Evolutionary conservation across 257 asterid genomes (phyloP).

Genomic region (Solanum chmielewskii): DNA sequence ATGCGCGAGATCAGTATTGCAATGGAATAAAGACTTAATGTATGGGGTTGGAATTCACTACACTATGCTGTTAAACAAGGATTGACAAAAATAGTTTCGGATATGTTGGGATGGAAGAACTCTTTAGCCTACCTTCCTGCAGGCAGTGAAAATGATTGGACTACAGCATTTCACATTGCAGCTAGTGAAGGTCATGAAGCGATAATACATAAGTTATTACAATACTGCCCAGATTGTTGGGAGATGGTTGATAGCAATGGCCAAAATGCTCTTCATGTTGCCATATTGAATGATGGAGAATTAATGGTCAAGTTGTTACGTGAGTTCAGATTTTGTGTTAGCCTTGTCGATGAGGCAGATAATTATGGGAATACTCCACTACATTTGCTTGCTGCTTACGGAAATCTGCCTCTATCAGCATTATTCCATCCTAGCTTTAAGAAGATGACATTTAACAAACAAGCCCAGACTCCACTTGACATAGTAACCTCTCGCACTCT

Average conservation of each 20-base stretch:
- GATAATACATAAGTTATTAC: not conserved
- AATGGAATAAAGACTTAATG: not conserved
- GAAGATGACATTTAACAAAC: not conserved
- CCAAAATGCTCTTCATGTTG: not conserved
- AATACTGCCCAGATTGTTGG: not conserved
- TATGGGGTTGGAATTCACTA: not conserved
- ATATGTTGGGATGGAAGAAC: not conserved
- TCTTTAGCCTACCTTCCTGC: not conserved
- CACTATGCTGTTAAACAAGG: not conserved
- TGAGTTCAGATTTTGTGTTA: too few relatives aligned
- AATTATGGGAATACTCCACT: not conserved
- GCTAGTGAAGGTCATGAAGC: not conserved
- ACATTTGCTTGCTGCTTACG: not conserved
- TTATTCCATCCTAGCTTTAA: not conserved
- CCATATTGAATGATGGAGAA: not conserved
- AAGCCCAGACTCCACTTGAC: not conserved
- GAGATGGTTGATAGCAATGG: not conserved
- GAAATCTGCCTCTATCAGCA: rapidly evolving
- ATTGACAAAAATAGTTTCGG: not conserved
- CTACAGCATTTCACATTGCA: not conserved
- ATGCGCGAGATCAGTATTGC: not conserved
- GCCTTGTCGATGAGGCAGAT: not conserved
- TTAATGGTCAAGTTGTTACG: too few relatives aligned
- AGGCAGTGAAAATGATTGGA: not conserved
- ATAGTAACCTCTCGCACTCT: not conserved